These are phyloP conservation scores for Spatholobus suberectus DNA, from an alignment of 306 rosid genomes.

Conservation along the genomic window DNA sequence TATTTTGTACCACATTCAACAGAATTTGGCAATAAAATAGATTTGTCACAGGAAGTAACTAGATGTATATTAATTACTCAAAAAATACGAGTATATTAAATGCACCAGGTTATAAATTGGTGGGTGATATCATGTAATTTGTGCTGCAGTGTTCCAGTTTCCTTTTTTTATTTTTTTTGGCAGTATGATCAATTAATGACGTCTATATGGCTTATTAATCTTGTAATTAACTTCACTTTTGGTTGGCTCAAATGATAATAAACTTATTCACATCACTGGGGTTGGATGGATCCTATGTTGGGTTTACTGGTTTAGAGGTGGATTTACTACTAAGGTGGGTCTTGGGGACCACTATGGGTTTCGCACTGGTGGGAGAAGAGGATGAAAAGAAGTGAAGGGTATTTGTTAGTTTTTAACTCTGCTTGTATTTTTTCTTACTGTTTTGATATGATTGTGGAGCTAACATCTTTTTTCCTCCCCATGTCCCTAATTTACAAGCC, in stretches of 20 bases:
- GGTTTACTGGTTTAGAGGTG: not conserved
- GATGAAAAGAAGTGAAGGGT: not conserved
- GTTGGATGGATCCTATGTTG: not conserved
- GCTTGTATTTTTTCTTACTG: not conserved
- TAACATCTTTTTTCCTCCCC: not conserved
- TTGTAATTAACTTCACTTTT: not conserved
- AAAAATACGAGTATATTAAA: not conserved
- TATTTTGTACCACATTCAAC: conserved; percentile 14
- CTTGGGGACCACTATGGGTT: not conserved
- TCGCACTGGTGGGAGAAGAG: not conserved
- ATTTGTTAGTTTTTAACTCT: not conserved
- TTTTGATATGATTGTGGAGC: not conserved
- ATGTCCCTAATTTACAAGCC: not conserved
- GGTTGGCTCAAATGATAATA: not conserved
- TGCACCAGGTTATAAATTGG: conserved; percentile 11
- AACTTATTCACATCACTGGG: not conserved
- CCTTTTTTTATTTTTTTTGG: not conserved
- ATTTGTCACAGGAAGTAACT: conserved; percentile 1
- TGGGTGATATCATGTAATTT: conserved; percentile 11
- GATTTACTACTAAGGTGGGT: not conserved
- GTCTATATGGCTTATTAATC: not conserved
- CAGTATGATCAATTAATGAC: conserved; percentile 11
- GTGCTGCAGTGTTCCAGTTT: not conserved
- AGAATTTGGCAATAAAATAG: not conserved
- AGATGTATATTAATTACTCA: not conserved